Evolutionary conservation across 2,329 filamentous ascomycete genomes (phyloP), one percentile per base, ranked within the genome.

Genomic region (Aspergillus intermedius): DNA sequence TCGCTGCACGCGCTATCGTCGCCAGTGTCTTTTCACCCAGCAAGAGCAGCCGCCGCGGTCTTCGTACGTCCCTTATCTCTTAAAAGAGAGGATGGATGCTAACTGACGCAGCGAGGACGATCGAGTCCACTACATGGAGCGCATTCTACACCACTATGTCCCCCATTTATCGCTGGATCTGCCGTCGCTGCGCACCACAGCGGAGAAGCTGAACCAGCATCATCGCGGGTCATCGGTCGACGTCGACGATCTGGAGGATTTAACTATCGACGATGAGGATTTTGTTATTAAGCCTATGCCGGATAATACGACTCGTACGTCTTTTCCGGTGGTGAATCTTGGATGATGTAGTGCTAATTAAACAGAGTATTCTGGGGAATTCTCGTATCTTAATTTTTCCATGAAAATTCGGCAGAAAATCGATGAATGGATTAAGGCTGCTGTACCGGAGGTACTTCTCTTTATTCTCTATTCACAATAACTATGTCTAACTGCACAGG

Each of bases 1-100:
- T 42, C 66, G 77, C 47, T 80, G 77, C 57, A 67, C 73, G 49
- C 75, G 74, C 50, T 73, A 78, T 54, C 72, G 72, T 50, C 72
- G 77, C 40, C 71, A 73, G 55, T 79, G 77, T 60, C 68, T 74
- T 49, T 78, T 78, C 54, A 69, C 68, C 8, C 69, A 67, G 44
- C 60, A 65, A 30, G 66, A 69, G 42, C 63, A 62, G 40, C 57
- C 53, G 51, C 48, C 51, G 39, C 60, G 66, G 35, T 65, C 63
- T 17, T 58, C 64, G 13, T 61, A 30, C 13, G 42, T 34, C n/a
- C 25, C 30, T 35, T 44, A 3, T 34, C 10, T 35, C 17, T 19
- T 19, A 19, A 19, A 19, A 19, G 17, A 19, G 17, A 19, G 17
- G 17, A 19, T 19, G 3, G 17, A 19, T 43, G 19, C 15, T 44